phyloP scores from a whole-genome alignment of 2,329 filamentous ascomycete species.

The Drechslerella coelobrocha region DNA sequence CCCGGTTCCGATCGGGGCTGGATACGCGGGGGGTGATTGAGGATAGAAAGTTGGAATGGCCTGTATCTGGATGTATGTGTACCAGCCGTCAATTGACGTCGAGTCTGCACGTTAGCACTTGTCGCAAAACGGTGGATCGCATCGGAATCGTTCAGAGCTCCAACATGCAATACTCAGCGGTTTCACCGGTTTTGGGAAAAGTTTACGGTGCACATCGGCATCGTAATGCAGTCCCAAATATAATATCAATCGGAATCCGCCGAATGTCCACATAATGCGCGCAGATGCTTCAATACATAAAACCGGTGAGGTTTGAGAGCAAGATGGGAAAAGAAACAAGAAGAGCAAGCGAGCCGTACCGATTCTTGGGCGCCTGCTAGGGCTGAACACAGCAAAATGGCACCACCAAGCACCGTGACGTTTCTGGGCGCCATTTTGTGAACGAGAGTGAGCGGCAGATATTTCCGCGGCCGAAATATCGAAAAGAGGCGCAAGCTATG shows the following conservation, averaged over 20 bases:
- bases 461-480: conserved; percentile 26
- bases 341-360: conserved; percentile 47
- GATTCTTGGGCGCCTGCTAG: conserved; percentile 49
- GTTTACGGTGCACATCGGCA: conserved; percentile 14
- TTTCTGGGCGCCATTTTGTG: conserved; percentile 43
- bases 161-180: not conserved
- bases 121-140: too few species aligned
- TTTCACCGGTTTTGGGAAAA: conserved; percentile 35
- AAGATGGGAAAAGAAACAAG: conserved; percentile 3
- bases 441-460: conserved; percentile 16
- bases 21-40: conserved; percentile 45
- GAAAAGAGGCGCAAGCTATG: conserved; percentile 11
- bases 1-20: conserved; percentile 47
- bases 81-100: conserved; percentile 7
- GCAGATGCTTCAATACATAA: too few species aligned
- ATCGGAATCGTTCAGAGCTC: not conserved
- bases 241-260: conserved; percentile 18
- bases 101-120: not conserved
- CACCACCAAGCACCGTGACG: conserved; percentile 39
- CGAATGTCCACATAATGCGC: too few species aligned
- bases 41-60: conserved; percentile 37
- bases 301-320: not conserved
- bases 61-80: conserved; percentile 13
- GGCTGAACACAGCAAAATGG: conserved; percentile 48
- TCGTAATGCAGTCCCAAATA: conserved; percentile 5